phyloP scores from a whole-genome alignment of 2,329 filamentous ascomycete genomes.

The Cercospora nicotianae region DNA sequence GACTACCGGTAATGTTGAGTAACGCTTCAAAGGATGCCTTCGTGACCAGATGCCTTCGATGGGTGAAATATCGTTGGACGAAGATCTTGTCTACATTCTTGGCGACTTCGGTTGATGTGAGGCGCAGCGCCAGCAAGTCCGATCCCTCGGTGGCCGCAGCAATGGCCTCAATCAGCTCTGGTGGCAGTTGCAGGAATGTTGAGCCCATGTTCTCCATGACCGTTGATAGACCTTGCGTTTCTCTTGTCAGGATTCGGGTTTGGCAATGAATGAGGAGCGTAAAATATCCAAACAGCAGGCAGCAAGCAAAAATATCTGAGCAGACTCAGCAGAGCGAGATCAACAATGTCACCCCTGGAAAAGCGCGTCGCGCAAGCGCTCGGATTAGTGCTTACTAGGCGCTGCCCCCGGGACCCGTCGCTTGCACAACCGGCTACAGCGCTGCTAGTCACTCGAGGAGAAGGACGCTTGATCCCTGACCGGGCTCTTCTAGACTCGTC shows the following conservation, averaged over 20 bases:
- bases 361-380: background rate
- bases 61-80: constrained; percentile 4
- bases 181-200: constrained; percentile 74
- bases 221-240: background rate
- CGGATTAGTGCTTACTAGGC: background rate
- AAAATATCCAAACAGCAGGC: background rate
- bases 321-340: background rate
- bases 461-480: background rate
- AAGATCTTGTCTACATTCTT: constrained; percentile 11
- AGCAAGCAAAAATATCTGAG: constrained; percentile 1
- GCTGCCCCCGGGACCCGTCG: background rate
- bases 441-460: background rate
- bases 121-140: constrained; percentile 6
- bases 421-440: background rate
- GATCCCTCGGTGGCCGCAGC: constrained; percentile 50
- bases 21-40: constrained; percentile 7
- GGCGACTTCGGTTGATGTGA: background rate
- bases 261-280: background rate
- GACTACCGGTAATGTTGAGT: constrained; percentile 4
- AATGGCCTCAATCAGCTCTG: constrained; percentile 87
- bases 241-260: background rate
- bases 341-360: background rate
- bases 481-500: background rate
- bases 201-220: background rate
- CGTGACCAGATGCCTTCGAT: constrained; percentile 6